These are phyloP conservation scores for Ajuga chamaepitys DNA, from an alignment of 257 asterid species.

Conservation along the genomic window DNA sequence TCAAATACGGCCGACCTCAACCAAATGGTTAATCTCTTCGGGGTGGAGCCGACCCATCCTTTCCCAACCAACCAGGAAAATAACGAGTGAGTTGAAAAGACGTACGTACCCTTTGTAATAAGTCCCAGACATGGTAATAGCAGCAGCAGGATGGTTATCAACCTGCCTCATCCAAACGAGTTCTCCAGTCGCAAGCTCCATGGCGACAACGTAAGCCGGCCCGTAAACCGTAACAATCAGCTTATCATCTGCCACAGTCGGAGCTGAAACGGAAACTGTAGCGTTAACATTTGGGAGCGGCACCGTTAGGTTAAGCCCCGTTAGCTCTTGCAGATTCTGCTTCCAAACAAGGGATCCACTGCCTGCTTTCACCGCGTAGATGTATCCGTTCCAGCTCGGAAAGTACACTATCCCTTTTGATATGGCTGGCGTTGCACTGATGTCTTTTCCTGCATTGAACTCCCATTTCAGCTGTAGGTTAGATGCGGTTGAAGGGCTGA, in stretches of 20 bases:
- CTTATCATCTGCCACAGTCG: slow-evolving; percentile 29
- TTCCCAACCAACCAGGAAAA: not conserved
- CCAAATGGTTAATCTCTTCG: too few species aligned
- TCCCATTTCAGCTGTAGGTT: slow-evolving; percentile 33
- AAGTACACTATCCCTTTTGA: slow-evolving; percentile 28
- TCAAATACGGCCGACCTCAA: too few species aligned
- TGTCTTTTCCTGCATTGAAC: slow-evolving; percentile 33
- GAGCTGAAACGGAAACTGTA: slow-evolving; percentile 26
- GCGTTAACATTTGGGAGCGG: slow-evolving; percentile 2
- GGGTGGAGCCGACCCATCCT: too few species aligned
- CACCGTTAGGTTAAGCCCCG: slow-evolving; percentile 22
- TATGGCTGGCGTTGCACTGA: slow-evolving; percentile 37
- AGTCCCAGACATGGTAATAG: slow-evolving; percentile 51
- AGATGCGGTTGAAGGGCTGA: slow-evolving; percentile 34
- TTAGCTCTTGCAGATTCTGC: slow-evolving; percentile 21
- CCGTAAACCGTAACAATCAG: slow-evolving; percentile 33
- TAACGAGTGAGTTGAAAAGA: not conserved
- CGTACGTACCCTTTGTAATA: slow-evolving; percentile 13
- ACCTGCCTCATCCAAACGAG: slow-evolving; percentile 36
- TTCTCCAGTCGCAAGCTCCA: slow-evolving; percentile 26
- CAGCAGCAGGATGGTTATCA: slow-evolving; percentile 33
- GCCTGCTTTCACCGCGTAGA: slow-evolving; percentile 33
- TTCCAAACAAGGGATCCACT: slow-evolving; percentile 45
- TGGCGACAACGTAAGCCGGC: slow-evolving; percentile 36
- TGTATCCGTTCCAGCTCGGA: slow-evolving; percentile 48